A percentile compares a stretch with the other conserved stretches of the same genome.
phyloP scores from a whole-genome alignment of 805 yeast genomes.

The Priceomyces melissophilus region DNA sequence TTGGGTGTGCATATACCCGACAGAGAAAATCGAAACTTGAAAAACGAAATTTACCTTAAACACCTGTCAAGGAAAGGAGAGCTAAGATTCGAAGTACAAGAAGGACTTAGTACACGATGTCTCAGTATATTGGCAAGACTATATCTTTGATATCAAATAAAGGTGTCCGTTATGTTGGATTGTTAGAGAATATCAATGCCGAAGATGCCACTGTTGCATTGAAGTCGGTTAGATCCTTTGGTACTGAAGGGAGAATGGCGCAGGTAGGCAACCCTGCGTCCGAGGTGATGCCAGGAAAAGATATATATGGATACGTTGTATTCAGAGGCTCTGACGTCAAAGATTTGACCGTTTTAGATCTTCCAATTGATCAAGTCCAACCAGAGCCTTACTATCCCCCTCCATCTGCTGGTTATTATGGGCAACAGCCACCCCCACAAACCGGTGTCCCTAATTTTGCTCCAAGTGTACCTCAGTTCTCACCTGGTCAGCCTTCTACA shows the following conservation, averaged over 20 bases:
- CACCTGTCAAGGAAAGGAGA: background rate
- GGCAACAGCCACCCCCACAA: conserved; percentile 7
- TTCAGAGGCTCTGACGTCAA: conserved; percentile 91
- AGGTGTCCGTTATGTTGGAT: conserved; percentile 85
- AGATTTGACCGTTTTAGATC: conserved; percentile 80
- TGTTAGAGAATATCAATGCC: conserved; percentile 82
- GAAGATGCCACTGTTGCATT: conserved; percentile 87
- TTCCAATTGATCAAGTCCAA: conserved; percentile 58
- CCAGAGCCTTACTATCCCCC: conserved; percentile 41
- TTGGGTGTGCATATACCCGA: conserved; percentile 1
- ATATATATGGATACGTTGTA: conserved; percentile 70
- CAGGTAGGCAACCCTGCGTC: conserved; percentile 53
- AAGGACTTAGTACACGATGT: conserved; percentile 47
- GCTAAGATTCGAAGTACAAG: background rate
- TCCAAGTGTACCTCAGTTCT: too few relatives aligned
- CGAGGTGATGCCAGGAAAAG: conserved; percentile 69
- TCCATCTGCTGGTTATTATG: conserved; percentile 14
- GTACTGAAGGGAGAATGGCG: conserved; percentile 85
- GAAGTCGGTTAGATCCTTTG: conserved; percentile 74
- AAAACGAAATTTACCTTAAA: background rate
- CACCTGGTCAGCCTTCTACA: background rate
- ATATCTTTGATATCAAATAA: conserved; percentile 76
- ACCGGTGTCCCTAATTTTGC: background rate
- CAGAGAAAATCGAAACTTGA: conserved; percentile 2
- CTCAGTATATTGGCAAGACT: conserved; percentile 89